Evolutionary conservation across 208 protist species (phyloP).

Genomic region (Polymyxa betae): DNA sequence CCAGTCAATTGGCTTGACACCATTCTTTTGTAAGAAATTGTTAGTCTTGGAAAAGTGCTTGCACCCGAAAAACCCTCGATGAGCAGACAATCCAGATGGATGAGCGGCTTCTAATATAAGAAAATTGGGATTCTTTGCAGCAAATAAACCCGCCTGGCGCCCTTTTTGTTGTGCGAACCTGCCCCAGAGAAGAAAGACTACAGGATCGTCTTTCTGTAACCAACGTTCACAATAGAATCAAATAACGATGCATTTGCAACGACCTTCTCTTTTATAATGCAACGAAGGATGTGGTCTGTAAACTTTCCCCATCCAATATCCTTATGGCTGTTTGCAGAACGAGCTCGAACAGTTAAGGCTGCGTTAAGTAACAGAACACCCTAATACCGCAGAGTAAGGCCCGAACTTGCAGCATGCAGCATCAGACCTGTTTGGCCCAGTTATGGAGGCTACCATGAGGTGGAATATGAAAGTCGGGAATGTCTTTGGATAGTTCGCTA

Average conservation of each 20-base stretch:
- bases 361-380: constrained; percentile 95
- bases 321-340: constrained; percentile 88
- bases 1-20: background rate
- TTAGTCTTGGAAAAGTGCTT: constrained; percentile 74
- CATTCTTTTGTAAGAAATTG: background rate
- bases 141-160: constrained; percentile 76
- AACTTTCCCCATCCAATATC: constrained; percentile 89
- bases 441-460: constrained; percentile 86
- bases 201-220: constrained; percentile 23
- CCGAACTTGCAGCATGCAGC: background rate
- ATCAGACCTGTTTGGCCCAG: constrained; percentile 86
- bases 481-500: constrained; percentile 86
- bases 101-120: constrained; percentile 81
- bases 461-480: constrained; percentile 80
- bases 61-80: constrained; percentile 69
- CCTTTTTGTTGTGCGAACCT: constrained; percentile 86
- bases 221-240: background rate
- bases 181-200: constrained; percentile 93
- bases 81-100: constrained; percentile 68
- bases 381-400: background rate
- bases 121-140: constrained; percentile 73
- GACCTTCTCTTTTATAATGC: constrained; percentile 74
- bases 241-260: background rate
- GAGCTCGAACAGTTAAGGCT: constrained; percentile 87
- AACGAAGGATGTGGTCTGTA: constrained; percentile 88